Conservation (phyloP, 139 green algal species). For the Micractinium conductrix region DNA sequence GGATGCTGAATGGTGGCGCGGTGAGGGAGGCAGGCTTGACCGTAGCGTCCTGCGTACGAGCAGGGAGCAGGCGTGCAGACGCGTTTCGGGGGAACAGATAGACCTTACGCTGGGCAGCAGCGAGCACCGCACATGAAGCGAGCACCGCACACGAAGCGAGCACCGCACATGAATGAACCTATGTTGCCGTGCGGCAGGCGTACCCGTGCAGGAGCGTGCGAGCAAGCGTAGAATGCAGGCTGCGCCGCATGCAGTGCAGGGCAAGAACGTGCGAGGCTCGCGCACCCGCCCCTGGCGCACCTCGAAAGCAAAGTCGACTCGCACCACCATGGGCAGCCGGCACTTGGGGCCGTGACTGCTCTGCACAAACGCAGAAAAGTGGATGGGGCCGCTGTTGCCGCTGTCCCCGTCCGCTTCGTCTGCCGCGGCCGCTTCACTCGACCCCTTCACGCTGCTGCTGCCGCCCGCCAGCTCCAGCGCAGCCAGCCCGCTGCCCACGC, state of each 20-base stretch:
- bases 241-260: neutral
- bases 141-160: neutral
- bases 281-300: neutral
- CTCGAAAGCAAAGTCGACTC: constrained; percentile 32
- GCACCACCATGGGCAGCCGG: constrained; percentile 64
- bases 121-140: too few species aligned
- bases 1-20: constrained; percentile 5
- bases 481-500: neutral
- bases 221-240: neutral
- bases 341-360: constrained; percentile 60
- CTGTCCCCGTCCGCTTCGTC: too few species aligned
- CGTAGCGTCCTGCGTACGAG: neutral
- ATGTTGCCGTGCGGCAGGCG: neutral
- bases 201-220: neutral
- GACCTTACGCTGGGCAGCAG: neutral
- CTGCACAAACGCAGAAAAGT: constrained; percentile 50
- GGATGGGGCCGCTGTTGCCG: neutral
- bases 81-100: neutral
- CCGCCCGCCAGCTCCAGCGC: neutral
- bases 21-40: neutral
- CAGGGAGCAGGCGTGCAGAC: neutral
- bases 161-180: neutral
- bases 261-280: neutral
- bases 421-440: neutral
- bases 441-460: neutral